phyloP scores from a whole-genome alignment of 31 red algal species.

The Odonthalia washingtoniensis region DNA sequence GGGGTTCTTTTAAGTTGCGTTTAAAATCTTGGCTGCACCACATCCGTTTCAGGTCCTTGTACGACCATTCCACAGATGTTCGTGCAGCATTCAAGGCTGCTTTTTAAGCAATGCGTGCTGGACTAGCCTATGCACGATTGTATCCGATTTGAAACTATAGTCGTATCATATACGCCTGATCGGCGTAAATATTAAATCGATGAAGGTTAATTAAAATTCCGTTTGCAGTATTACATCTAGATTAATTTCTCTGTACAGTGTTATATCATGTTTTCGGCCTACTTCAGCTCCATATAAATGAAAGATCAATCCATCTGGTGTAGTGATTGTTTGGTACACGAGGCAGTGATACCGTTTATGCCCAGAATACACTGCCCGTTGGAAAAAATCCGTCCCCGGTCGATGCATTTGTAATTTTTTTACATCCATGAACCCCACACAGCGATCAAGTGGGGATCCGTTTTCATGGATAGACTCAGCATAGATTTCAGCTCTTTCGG shows the following conservation, averaged over 20 bases:
- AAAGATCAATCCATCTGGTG: too few species aligned
- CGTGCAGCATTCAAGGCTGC: background rate
- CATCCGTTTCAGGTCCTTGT: constrained; percentile 34
- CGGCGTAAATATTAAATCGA: constrained; percentile 30
- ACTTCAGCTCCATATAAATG: constrained; percentile 25
- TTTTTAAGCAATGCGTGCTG: background rate
- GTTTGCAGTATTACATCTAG: background rate
- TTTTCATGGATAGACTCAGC: background rate
- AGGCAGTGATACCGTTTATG: constrained; percentile 23
- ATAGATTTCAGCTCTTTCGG: constrained; percentile 1
- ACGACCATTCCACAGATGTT: constrained; percentile 27
- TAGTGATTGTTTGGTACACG: constrained; percentile 21
- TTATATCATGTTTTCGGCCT: constrained; percentile 22
- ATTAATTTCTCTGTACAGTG: constrained; percentile 15
- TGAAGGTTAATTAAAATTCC: constrained; percentile 3
- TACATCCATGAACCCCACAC: too few species aligned
- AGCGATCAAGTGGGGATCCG: too few species aligned
- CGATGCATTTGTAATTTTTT: constrained; percentile 21
- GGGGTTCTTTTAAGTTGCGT: background rate
- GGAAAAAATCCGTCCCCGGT: background rate
- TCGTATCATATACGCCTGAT: too few species aligned
- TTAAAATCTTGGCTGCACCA: background rate
- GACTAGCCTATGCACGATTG: background rate
- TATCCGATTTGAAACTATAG: constrained; percentile 32
- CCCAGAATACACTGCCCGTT: constrained; percentile 7